Evolutionary conservation across 192 early-diverging fungal species (phyloP).

Genomic region (Obelidium mucronatum): DNA sequence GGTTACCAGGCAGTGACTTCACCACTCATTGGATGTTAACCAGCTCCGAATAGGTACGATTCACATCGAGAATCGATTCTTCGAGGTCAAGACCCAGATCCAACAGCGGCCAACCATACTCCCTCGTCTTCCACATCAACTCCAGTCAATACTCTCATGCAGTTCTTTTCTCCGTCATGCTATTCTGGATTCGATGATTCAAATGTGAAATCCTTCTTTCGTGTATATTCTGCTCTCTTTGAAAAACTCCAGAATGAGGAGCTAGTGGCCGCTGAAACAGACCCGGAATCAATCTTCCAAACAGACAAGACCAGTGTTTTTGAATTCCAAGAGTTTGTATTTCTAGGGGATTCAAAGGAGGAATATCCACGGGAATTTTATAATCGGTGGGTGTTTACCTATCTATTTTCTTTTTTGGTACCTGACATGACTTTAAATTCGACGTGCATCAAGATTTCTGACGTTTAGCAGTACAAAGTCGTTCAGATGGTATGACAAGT

Average conservation of each 20-base stretch:
- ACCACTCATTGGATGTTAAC: constrained; percentile 9
- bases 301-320: constrained; percentile 51
- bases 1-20: too few relatives aligned
- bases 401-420: constrained; percentile 10
- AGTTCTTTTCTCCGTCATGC: constrained; percentile 76
- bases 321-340: constrained; percentile 72
- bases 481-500: constrained; percentile 95
- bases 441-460: constrained; percentile 65
- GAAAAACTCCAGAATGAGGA: constrained; percentile 83
- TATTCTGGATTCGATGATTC: constrained; percentile 78
- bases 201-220: constrained; percentile 75
- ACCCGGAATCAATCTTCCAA: constrained; percentile 42
- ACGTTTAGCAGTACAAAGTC: constrained; percentile 84
- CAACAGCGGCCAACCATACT: constrained; percentile 44
- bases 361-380: constrained; percentile 59
- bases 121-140: constrained; percentile 45
- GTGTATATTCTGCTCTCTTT: constrained; percentile 83
- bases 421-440: not conserved
- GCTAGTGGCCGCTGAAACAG: constrained; percentile 55
- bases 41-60: constrained; percentile 85
- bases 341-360: constrained; percentile 70
- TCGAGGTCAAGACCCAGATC: constrained; percentile 72
- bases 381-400: constrained; percentile 14
- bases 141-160: constrained; percentile 75
- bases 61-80: constrained; percentile 92